A percentile compares a stretch with the other conserved stretches of the same genome.
Conservation (phyloP, 1,284 basidiomycete species). For the Ustilago esculenta region DNA sequence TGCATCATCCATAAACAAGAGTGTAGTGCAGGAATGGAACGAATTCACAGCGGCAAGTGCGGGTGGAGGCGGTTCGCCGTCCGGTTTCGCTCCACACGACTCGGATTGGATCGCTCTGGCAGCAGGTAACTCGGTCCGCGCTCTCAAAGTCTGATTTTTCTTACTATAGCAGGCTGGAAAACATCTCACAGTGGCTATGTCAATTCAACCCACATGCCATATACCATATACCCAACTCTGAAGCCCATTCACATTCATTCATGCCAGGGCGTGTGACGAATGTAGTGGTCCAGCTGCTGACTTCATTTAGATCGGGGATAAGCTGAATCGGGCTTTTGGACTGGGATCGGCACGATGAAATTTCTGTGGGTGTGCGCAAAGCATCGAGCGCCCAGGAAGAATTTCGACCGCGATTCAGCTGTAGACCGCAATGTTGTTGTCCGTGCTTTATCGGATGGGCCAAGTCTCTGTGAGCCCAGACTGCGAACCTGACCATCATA, state of each 20-base stretch:
- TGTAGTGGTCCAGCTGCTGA: too few relatives aligned
- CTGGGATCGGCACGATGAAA: not conserved
- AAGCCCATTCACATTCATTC: too few relatives aligned
- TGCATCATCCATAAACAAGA: slow-evolving; percentile 37
- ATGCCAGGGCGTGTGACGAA: too few relatives aligned
- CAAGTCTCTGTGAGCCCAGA: not conserved
- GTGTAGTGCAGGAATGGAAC: slow-evolving; percentile 64
- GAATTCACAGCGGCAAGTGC: slow-evolving; percentile 55
- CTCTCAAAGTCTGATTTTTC: slow-evolving; percentile 36
- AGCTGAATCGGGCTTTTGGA: too few relatives aligned
- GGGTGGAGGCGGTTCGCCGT: slow-evolving; percentile 7
- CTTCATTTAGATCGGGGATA: too few relatives aligned
- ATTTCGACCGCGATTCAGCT: not conserved
- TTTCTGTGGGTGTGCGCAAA: not conserved
- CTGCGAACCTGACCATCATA: too few relatives aligned
- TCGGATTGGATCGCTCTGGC: slow-evolving; percentile 52
- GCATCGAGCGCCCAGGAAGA: not conserved
- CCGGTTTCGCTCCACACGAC: slow-evolving; percentile 41
- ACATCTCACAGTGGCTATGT: too few relatives aligned
- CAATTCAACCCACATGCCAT: not conserved
- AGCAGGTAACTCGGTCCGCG: slow-evolving; percentile 41
- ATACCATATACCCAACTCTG: slow-evolving; percentile 14
- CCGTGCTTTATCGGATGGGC: slow-evolving; percentile 6
- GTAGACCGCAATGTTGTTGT: slow-evolving; percentile 3
- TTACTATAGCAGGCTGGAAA: not conserved